These are phyloP conservation scores for Lichtheimia hyalospora DNA, from an alignment of 371 early-diverging fungal species.

Conservation along the genomic window DNA sequence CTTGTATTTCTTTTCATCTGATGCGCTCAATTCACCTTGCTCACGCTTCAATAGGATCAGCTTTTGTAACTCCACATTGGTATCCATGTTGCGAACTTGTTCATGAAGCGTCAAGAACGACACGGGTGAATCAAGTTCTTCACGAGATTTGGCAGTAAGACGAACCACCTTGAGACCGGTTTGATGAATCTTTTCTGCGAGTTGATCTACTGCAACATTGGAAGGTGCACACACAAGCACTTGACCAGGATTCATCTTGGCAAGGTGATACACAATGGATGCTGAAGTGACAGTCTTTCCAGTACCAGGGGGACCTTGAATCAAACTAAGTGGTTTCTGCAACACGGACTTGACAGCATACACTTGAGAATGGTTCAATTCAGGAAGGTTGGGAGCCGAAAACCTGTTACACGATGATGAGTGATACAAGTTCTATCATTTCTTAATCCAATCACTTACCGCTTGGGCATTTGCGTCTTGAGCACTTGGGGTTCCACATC, in stretches of 20 bases:
- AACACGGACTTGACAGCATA: constrained; percentile 92
- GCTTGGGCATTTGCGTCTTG: constrained; percentile 79
- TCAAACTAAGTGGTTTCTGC: constrained; percentile 89
- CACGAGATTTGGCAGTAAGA: constrained; percentile 92
- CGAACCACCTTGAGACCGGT: constrained; percentile 97
- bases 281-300: constrained; percentile 99
- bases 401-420: constrained; percentile 43
- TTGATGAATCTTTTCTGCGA: constrained; percentile 94
- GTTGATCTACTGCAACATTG: constrained; percentile 99
- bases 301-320: constrained; percentile 98
- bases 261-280: constrained; percentile 96
- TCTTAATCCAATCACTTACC: constrained; percentile 27
- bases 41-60: constrained; percentile 85
- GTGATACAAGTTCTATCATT: neutral
- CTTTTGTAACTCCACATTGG: constrained; percentile 90
- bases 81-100: constrained; percentile 92
- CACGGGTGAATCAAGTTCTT: constrained; percentile 91
- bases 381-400: constrained; percentile 91
- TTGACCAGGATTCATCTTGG: constrained; percentile 89
- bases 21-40: constrained; percentile 85
- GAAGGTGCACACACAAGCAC: constrained; percentile 98
- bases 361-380: constrained; percentile 97
- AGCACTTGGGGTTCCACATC: constrained; percentile 82
- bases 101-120: constrained; percentile 92
- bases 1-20: constrained; percentile 86